Evolutionary conservation across 208 protist genomes (phyloP).

Genomic region (Kentomonas sorsogonicus): DNA sequence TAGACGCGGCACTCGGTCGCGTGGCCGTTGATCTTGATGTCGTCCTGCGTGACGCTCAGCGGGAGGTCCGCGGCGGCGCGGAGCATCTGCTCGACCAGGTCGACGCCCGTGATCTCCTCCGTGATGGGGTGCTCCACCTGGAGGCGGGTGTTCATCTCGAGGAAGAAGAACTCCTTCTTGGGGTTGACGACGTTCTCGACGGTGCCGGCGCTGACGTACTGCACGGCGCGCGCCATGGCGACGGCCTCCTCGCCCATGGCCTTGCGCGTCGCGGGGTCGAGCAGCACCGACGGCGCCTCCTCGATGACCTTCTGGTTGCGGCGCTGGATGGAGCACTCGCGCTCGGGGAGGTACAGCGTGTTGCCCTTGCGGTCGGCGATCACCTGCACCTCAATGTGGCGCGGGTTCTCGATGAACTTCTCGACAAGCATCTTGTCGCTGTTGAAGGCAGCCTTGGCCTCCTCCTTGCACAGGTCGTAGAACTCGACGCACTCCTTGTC

Average conservation of each 20-base stretch:
- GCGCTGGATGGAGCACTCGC: slow-evolving; percentile 95
- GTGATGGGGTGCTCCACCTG: slow-evolving; percentile 96
- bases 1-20: slow-evolving; percentile 94
- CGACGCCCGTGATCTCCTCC: slow-evolving; percentile 88
- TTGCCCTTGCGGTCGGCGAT: slow-evolving; percentile 91
- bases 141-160: slow-evolving; percentile 99
- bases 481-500: slow-evolving; percentile 92
- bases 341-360: slow-evolving; percentile 91
- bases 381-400: slow-evolving; percentile 94
- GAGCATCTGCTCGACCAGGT: slow-evolving; percentile 96
- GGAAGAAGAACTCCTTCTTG: slow-evolving; percentile 93
- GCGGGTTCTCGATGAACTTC: slow-evolving; percentile 85
- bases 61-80: slow-evolving; percentile 55
- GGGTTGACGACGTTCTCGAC: slow-evolving; percentile 97
- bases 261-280: slow-evolving; percentile 42
- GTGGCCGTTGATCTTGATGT: slow-evolving; percentile 76
- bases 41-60: slow-evolving; percentile 74
- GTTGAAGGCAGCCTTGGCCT: slow-evolving; percentile 89
- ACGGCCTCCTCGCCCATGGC: slow-evolving; percentile 83
- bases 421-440: slow-evolving; percentile 93
- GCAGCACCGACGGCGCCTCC: slow-evolving; percentile 78
- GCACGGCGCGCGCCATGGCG: slow-evolving; percentile 72
- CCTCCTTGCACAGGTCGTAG: slow-evolving; percentile 90
- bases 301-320: slow-evolving; percentile 95
- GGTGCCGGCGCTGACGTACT: slow-evolving; percentile 94